Percentiles rank a stretch among this genome's conserved stretches.
Evolutionary conservation across 169 alveolate genomes (phyloP).

Genomic region (Plasmodium vinckei): DNA sequence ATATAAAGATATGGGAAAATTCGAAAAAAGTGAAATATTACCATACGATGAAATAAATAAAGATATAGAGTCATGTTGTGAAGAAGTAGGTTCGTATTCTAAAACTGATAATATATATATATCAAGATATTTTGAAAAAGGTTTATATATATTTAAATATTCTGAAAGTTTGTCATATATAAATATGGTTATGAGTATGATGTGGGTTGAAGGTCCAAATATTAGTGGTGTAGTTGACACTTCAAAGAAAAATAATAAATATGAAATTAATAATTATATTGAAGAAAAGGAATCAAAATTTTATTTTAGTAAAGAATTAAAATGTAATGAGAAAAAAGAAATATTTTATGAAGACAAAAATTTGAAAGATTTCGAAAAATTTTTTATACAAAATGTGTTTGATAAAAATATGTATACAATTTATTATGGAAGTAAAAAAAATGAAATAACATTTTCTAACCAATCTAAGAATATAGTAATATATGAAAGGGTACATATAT

Average conservation of each 20-base stretch:
- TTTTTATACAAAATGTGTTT: conserved; percentile 11
- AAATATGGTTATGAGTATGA: conserved; percentile 10
- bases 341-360: conserved; percentile 5
- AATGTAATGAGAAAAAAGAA: background rate
- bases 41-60: conserved; percentile 18
- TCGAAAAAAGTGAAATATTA: conserved; percentile 4
- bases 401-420: conserved; percentile 2
- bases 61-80: background rate
- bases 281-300: conserved; percentile 3
- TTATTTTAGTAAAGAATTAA: conserved; percentile 19
- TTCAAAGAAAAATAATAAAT: background rate
- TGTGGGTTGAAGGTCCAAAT: background rate
- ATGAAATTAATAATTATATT: background rate
- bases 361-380: conserved; percentile 2
- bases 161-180: conserved; percentile 7
- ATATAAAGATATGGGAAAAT: background rate
- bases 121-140: conserved; percentile 26
- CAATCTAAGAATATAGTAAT: conserved; percentile 3
- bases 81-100: background rate
- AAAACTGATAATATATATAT: conserved; percentile 14
- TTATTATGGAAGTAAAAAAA: background rate
- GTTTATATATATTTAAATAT: conserved; percentile 43
- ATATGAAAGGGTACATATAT: conserved; percentile 28
- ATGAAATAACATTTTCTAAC: background rate
- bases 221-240: background rate